Evolutionary conservation across 2,329 filamentous ascomycete genomes (phyloP), one percentile per base, ranked within the genome.

Genomic region (Diplodia mutila): DNA sequence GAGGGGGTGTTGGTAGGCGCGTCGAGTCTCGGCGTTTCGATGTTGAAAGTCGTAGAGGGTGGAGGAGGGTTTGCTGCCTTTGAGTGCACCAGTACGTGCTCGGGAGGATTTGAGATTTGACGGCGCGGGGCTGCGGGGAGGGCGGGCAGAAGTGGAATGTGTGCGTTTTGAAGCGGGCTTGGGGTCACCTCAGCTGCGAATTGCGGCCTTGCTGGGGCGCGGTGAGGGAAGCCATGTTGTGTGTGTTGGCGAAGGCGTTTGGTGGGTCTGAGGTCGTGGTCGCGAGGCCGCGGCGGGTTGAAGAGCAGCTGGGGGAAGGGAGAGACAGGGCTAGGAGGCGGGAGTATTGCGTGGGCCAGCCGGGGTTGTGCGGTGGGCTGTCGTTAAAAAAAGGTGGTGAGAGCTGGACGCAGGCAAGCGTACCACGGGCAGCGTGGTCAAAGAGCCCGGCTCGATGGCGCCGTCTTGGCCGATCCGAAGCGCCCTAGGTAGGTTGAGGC

Each of bases 361-460:
- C 42, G 59, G 59, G 42, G 59, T 32, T 63, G 59, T 34, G 59
- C 59, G 59, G 46, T 29, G 59, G 39, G 59, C 59, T 27, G 42
- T 51, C 59, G 59, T 63, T 63, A 52, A 63, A 63, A 57, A 63
- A 51, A 63, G 59, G 59, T 63, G 59, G 59, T 63, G 59, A 63
- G 59, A 63, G 59, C 59, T 61, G 57, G 57, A 48, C n/a, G n/a
- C 39, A 39, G 55, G 59, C 59, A 51, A 51, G 59, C 59, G 59
- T 63, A 63, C 59, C 59, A 51, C 57, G 46, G 42, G 27, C 42
- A 46, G 59, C 59, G 59, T 63, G 42, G 59, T 63, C 59, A 63
- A 63, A 63, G 59, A 63, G 59, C 46, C 42, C 23, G 59, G 42
- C n/a, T 34, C 11, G 42, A 46, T 49, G 59, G 42, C 59, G 46